A percentile compares a stretch with the other conserved stretches of the same genome.
These are phyloP conservation scores for Friedmanniomyces endolithicus DNA, from an alignment of 495 filamentous ascomycete species.

Conservation along the genomic window DNA sequence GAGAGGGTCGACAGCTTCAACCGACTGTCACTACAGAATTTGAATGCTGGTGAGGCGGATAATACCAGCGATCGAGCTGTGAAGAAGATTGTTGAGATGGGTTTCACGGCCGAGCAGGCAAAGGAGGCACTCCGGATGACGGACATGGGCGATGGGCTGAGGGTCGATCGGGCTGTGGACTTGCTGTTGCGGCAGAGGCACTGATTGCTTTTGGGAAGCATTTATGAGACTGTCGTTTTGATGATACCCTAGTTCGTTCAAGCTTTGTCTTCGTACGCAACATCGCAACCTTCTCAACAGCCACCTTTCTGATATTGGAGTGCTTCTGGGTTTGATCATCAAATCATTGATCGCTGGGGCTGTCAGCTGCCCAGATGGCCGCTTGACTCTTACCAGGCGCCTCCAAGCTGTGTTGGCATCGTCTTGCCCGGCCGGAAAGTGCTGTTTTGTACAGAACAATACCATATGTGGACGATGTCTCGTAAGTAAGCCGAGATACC, in stretches of 20 bases:
- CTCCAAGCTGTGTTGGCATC: too few relatives aligned
- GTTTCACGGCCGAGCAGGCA: slow-evolving; percentile 31
- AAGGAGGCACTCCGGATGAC: slow-evolving; percentile 28
- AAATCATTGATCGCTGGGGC: too few relatives aligned
- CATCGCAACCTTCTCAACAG: background rate
- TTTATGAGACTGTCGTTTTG: background rate
- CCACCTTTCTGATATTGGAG: too few relatives aligned
- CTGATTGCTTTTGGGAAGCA: background rate
- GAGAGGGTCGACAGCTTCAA: slow-evolving; percentile 13
- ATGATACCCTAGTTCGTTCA: background rate
- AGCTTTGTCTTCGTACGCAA: background rate
- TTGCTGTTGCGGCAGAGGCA: slow-evolving; percentile 24
- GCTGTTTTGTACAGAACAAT: too few relatives aligned
- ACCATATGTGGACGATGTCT: too few relatives aligned
- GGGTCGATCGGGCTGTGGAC: slow-evolving; percentile 33
- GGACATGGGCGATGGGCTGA: slow-evolving; percentile 31
- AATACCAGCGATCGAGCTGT: slow-evolving; percentile 30
- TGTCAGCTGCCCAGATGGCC: too few relatives aligned
- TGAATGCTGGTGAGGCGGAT: slow-evolving; percentile 14
- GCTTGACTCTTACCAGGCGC: too few relatives aligned
- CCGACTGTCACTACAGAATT: slow-evolving; percentile 6
- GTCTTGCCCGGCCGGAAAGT: too few relatives aligned
- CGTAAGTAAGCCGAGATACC: too few relatives aligned
- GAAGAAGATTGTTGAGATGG: slow-evolving; percentile 33
- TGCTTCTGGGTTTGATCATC: too few relatives aligned